A percentile compares a stretch with the other conserved stretches of the same genome.
Conservation (phyloP, 2,329 filamentous ascomycete species). For the Huntiella abstrusa region DNA sequence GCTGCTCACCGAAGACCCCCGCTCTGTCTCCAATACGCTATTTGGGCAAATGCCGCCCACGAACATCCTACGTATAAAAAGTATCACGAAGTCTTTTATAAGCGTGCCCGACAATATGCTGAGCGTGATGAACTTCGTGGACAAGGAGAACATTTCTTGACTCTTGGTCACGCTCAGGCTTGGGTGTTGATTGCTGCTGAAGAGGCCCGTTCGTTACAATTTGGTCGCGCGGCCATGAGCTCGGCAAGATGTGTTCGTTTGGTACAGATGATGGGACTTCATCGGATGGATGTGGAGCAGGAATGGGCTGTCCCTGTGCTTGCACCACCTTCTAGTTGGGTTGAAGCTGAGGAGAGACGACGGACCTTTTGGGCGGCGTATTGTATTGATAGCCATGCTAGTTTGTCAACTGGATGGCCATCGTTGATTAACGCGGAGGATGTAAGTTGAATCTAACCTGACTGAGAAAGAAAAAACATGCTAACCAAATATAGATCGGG, state of each 20-base stretch:
- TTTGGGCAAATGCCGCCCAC: slow-evolving; percentile 66
- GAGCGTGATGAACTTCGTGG: slow-evolving; percentile 71
- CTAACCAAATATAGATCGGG: slow-evolving; percentile 33
- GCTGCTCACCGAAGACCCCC: slow-evolving; percentile 60
- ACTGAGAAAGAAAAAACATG: slow-evolving; percentile 2
- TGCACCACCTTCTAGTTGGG: slow-evolving; percentile 57
- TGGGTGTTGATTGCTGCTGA: slow-evolving; percentile 59
- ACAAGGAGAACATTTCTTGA: slow-evolving; percentile 61
- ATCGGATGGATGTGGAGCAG: slow-evolving; percentile 49
- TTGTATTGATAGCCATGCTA: slow-evolving; percentile 65
- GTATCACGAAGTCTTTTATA: slow-evolving; percentile 64
- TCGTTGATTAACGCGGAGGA: slow-evolving; percentile 60
- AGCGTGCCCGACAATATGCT: slow-evolving; percentile 61
- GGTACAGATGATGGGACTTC: slow-evolving; percentile 68
- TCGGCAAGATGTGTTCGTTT: slow-evolving; percentile 52
- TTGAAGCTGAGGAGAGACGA: slow-evolving; percentile 55
- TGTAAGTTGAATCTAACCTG: slow-evolving; percentile 19
- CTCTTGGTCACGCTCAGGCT: slow-evolving; percentile 59
- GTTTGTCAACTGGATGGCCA: slow-evolving; percentile 81
- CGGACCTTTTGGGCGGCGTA: slow-evolving; percentile 77
- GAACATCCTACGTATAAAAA: slow-evolving; percentile 52
- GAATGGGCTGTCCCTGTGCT: slow-evolving; percentile 56
- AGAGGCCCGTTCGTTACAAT: slow-evolving; percentile 72
- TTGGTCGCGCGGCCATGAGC: slow-evolving; percentile 73
- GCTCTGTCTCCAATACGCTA: slow-evolving; percentile 65